Conservation (phyloP, 2,329 filamentous ascomycete genomes). For the Paraphaeosphaeria minitans region DNA sequence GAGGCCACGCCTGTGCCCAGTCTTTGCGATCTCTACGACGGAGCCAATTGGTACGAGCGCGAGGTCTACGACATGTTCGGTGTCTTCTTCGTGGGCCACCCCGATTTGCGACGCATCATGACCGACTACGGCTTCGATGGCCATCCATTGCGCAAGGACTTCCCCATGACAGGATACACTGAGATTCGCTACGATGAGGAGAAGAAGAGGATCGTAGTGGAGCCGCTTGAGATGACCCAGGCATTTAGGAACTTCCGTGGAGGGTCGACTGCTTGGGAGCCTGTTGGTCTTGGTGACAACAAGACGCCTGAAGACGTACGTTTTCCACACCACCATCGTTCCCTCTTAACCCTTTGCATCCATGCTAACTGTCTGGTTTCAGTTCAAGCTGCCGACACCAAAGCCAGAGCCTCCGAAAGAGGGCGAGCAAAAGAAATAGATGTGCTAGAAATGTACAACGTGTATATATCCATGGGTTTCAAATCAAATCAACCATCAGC, state of each 20-base stretch:
- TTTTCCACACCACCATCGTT: slow-evolving; percentile 13
- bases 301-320: slow-evolving; percentile 72
- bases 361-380: slow-evolving; percentile 14
- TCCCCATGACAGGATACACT: slow-evolving; percentile 96
- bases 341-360: neutral
- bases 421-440: slow-evolving; percentile 89
- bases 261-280: slow-evolving; percentile 68
- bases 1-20: slow-evolving; percentile 93
- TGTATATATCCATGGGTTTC: slow-evolving; percentile 48
- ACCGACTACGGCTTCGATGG: slow-evolving; percentile 99
- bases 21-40: slow-evolving; percentile 84
- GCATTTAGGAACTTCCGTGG: slow-evolving; percentile 99
- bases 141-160: slow-evolving; percentile 96
- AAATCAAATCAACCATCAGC: slow-evolving; percentile 25
- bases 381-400: slow-evolving; percentile 92
- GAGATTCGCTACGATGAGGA: slow-evolving; percentile 98
- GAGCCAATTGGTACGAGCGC: slow-evolving; percentile 98
- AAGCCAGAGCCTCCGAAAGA: slow-evolving; percentile 88
- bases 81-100: slow-evolving; percentile 94
- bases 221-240: slow-evolving; percentile 96
- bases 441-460: slow-evolving; percentile 32
- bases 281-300: slow-evolving; percentile 73
- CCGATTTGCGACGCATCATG: slow-evolving; percentile 96
- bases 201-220: slow-evolving; percentile 99
- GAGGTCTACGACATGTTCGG: slow-evolving; percentile 98